phyloP scores from a whole-genome alignment of 2,329 filamentous ascomycete genomes.

The Xylaria hypoxylon region DNA sequence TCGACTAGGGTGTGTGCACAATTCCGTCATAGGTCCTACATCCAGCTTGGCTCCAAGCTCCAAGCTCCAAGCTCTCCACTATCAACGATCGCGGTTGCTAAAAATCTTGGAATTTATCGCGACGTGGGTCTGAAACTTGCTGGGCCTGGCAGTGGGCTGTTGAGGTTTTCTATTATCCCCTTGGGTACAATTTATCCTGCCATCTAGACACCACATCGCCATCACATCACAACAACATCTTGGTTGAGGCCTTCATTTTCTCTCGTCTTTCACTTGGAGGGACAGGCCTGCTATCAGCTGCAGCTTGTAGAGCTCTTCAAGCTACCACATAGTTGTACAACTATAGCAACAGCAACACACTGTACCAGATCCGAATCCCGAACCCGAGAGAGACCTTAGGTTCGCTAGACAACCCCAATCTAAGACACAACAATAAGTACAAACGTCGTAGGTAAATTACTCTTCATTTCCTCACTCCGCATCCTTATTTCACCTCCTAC shows the following conservation, averaged over 20 bases:
- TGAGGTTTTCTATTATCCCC: constrained; percentile 24
- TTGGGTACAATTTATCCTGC: constrained; percentile 19
- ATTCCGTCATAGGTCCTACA: constrained; percentile 42
- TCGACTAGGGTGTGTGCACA: constrained; percentile 29
- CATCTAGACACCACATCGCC: constrained; percentile 30
- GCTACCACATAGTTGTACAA: background rate
- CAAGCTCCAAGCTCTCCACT: constrained; percentile 35
- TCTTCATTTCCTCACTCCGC: constrained; percentile 16
- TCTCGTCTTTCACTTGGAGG: background rate
- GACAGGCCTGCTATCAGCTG: background rate
- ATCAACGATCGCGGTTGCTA: constrained; percentile 32
- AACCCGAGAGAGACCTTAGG: too few relatives aligned
- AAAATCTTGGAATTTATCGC: constrained; percentile 32
- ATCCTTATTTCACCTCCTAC: background rate
- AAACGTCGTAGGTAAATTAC: constrained; percentile 18
- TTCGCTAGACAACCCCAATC: background rate
- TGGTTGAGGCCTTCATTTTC: constrained; percentile 27
- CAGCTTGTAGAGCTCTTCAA: background rate
- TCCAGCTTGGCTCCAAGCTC: constrained; percentile 28
- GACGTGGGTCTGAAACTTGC: constrained; percentile 21
- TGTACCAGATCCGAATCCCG: background rate
- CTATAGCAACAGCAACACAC: too few relatives aligned
- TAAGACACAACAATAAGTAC: constrained; percentile 12
- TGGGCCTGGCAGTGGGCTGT: too few relatives aligned
- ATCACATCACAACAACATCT: constrained; percentile 7